Percentiles rank a stretch among this genome's conserved stretches.
Evolutionary conservation across 2,329 filamentous ascomycete genomes (phyloP).

Genomic region (Tolypocladium ovalisporum): DNA sequence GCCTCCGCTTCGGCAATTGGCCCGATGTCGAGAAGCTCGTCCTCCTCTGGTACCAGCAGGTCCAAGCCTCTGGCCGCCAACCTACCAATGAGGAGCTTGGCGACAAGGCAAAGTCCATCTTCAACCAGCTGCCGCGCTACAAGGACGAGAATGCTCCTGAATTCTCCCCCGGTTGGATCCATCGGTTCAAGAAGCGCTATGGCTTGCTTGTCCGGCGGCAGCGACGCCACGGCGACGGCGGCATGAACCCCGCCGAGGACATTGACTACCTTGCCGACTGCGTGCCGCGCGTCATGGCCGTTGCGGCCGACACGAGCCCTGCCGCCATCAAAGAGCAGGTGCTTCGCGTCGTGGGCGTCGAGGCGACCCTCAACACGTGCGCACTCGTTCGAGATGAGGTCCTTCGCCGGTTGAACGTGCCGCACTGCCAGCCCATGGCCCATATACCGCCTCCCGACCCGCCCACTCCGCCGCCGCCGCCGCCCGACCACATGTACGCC

Average conservation of each 20-base stretch:
- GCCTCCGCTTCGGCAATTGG: constrained; percentile 53
- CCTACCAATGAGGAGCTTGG: constrained; percentile 53
- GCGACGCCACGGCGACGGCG: constrained; percentile 37
- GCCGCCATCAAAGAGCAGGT: constrained; percentile 48
- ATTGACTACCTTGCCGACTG: constrained; percentile 50
- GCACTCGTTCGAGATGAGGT: constrained; percentile 49
- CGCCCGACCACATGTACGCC: constrained; percentile 29
- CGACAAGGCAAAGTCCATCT: constrained; percentile 51
- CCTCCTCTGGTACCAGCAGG: constrained; percentile 43
- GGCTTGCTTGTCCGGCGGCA: constrained; percentile 46
- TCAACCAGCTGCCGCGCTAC: constrained; percentile 46
- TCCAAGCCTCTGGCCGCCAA: constrained; percentile 40
- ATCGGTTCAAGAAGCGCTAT: constrained; percentile 54
- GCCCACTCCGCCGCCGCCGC: constrained; percentile 15
- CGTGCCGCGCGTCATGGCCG: constrained; percentile 47
- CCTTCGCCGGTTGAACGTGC: constrained; percentile 25
- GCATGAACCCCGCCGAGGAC: constrained; percentile 39
- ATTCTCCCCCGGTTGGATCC: constrained; percentile 54
- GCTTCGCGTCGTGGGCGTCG: constrained; percentile 42
- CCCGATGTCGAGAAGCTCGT: constrained; percentile 51
- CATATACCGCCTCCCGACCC: constrained; percentile 11
- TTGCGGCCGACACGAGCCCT: constrained; percentile 47
- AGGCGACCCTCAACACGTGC: constrained; percentile 41
- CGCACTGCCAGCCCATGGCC: constrained; percentile 10
- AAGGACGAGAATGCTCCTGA: constrained; percentile 49